phyloP scores from a whole-genome alignment of 768 basidiomycete species.

The Boletus reticuloceps region DNA sequence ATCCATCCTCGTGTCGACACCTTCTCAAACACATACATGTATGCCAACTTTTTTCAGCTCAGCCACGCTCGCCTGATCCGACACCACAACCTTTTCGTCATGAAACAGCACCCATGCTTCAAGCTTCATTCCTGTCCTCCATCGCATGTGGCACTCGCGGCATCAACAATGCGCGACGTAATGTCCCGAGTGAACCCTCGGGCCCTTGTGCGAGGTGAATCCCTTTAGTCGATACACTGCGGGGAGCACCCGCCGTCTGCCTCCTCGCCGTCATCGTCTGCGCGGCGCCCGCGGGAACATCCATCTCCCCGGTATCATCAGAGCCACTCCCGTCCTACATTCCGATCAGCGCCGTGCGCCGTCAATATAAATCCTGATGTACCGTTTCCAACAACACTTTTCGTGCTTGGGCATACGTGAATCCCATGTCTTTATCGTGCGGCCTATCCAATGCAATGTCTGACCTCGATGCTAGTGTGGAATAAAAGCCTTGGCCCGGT shows the following conservation, averaged over 20 bases:
- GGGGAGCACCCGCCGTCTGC: constrained; percentile 44
- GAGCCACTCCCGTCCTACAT: constrained; percentile 83
- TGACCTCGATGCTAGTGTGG: too few species aligned
- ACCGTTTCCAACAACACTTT: constrained; percentile 90
- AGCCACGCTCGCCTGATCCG: constrained; percentile 76
- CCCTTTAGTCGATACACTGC: constrained; percentile 81
- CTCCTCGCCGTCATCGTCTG: constrained; percentile 14
- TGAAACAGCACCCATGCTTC: constrained; percentile 90
- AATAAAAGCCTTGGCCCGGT: too few species aligned
- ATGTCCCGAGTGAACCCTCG: constrained; percentile 92
- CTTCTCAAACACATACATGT: constrained; percentile 89
- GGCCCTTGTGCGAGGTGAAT: constrained; percentile 97
- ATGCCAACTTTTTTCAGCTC: constrained; percentile 79
- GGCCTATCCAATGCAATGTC: too few species aligned
- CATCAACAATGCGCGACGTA: constrained; percentile 78
- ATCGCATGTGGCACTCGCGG: constrained; percentile 21
- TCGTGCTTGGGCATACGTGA: constrained; percentile 73
- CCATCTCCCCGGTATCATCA: constrained; percentile 73
- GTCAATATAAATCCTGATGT: constrained; percentile 23
- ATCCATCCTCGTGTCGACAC: background rate
- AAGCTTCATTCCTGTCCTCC: constrained; percentile 43
- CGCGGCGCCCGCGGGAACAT: constrained; percentile 23
- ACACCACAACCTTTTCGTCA: constrained; percentile 93
- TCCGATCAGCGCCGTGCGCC: background rate
- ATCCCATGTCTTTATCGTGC: constrained; percentile 75